A percentile compares a stretch with the other conserved stretches of the same genome.
phyloP scores from a whole-genome alignment of 176 grass and related monocot species.

The Carex myosuroides region DNA sequence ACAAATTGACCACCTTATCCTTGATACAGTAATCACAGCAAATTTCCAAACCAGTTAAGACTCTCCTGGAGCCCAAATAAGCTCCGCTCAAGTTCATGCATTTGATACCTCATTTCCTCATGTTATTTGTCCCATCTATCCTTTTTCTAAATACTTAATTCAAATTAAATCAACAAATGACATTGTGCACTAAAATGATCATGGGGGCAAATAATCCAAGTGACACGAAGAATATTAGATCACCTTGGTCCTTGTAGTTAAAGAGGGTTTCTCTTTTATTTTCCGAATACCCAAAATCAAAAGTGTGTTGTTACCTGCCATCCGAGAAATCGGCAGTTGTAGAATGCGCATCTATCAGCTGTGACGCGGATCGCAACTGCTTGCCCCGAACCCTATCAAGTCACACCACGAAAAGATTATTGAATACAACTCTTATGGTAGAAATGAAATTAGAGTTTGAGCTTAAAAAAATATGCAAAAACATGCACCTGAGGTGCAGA shows the following conservation, averaged over 20 bases:
- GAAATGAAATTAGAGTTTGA: neutral
- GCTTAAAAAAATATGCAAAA: neutral
- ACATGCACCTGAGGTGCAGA: conserved; percentile 64
- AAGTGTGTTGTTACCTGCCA: conserved; percentile 52
- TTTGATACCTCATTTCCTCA: neutral
- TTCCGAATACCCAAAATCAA: neutral
- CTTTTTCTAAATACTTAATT: neutral
- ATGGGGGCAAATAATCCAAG: neutral
- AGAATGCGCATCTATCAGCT: conserved; percentile 88
- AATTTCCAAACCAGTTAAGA: neutral
- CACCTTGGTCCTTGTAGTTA: neutral
- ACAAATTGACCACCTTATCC: neutral
- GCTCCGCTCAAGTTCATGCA: neutral
- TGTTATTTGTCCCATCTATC: neutral
- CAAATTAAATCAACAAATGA: neutral
- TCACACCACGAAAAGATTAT: conserved; percentile 12
- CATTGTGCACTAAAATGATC: neutral
- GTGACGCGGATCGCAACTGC: conserved; percentile 81
- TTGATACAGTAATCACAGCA: neutral
- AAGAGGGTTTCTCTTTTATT: conserved; percentile 1
- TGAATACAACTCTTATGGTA: neutral
- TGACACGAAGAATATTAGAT: neutral
- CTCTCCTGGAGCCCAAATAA: neutral
- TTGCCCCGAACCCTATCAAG: conserved; percentile 76
- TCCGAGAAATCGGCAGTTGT: conserved; percentile 87